Conservation (phyloP, 805 yeast species). For the Yarrowia sp. region DNA sequence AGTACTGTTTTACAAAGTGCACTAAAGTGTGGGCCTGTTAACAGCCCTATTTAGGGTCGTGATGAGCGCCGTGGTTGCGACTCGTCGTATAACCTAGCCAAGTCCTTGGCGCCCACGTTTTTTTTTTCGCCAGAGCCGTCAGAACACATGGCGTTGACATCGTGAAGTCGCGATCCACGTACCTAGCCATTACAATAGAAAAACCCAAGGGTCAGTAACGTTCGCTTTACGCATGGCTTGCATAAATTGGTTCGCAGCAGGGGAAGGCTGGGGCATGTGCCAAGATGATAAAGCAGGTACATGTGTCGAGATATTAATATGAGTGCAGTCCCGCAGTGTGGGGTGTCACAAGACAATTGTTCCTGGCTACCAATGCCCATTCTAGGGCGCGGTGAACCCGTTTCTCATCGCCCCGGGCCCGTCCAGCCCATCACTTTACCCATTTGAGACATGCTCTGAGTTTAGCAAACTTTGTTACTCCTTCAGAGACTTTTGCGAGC, state of each 20-base stretch:
- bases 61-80: neutral
- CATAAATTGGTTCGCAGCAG: conserved; percentile 12
- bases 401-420: neutral
- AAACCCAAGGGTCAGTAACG: neutral
- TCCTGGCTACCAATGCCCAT: neutral
- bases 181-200: neutral
- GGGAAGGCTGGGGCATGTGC: conserved; percentile 14
- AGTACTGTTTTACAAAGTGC: neutral
- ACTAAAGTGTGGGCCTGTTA: neutral
- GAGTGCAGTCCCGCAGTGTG: neutral
- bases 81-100: too few relatives aligned
- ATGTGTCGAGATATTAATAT: neutral
- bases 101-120: neutral
- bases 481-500: neutral
- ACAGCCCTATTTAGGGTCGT: neutral
- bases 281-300: conserved; percentile 13
- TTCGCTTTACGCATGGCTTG: conserved; percentile 10
- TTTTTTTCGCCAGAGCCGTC: too few relatives aligned
- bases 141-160: too few relatives aligned
- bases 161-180: neutral
- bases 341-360: neutral
- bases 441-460: conserved; percentile 13
- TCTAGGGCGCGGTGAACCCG: neutral
- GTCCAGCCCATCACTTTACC: conserved; percentile 21
- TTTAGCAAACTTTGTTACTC: conserved; percentile 7